Evolutionary conservation across 2,329 filamentous ascomycete species (phyloP).

Genomic region (Aspergillus pseudoviridinutans): DNA sequence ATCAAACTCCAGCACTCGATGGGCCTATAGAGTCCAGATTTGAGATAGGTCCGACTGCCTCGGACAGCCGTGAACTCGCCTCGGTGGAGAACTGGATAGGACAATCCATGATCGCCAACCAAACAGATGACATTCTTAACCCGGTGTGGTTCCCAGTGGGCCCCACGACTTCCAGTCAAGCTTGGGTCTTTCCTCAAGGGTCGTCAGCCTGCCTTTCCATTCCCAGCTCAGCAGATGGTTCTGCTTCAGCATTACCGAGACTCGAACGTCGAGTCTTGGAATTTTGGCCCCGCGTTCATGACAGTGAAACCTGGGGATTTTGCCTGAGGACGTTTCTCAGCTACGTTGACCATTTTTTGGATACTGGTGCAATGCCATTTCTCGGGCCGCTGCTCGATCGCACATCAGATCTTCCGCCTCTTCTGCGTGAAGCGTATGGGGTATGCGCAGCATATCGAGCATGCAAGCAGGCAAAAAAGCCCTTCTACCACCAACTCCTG

Average conservation of each 20-base stretch:
- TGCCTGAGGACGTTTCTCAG: not conserved
- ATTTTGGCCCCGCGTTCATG: slow-evolving; percentile 3
- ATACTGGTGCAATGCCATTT: not conserved
- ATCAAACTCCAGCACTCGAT: not conserved
- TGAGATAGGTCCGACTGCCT: not conserved
- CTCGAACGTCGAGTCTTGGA: slow-evolving; percentile 3
- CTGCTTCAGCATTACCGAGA: not conserved
- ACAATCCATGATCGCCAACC: not conserved
- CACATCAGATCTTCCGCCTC: not conserved
- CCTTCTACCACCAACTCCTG: slow-evolving; percentile 1
- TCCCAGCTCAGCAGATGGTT: not conserved
- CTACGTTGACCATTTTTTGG: not conserved
- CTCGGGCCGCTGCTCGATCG: not conserved
- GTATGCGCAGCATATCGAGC: slow-evolving; percentile 3
- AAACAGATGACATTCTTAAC: not conserved
- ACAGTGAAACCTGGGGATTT: slow-evolving; percentile 1
- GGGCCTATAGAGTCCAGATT: not conserved
- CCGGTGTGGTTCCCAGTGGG: not conserved
- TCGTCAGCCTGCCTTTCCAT: not conserved
- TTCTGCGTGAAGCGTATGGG: not conserved
- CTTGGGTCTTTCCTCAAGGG: not conserved
- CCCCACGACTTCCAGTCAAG: not conserved
- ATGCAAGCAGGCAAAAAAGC: not conserved
- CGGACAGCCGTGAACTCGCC: not conserved
- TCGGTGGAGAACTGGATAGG: not conserved